A percentile compares a stretch with the other conserved stretches of the same genome.
These are phyloP conservation scores for Arabidopsis hybrid DNA, from an alignment of 441 rosid genomes.

Conservation along the genomic window DNA sequence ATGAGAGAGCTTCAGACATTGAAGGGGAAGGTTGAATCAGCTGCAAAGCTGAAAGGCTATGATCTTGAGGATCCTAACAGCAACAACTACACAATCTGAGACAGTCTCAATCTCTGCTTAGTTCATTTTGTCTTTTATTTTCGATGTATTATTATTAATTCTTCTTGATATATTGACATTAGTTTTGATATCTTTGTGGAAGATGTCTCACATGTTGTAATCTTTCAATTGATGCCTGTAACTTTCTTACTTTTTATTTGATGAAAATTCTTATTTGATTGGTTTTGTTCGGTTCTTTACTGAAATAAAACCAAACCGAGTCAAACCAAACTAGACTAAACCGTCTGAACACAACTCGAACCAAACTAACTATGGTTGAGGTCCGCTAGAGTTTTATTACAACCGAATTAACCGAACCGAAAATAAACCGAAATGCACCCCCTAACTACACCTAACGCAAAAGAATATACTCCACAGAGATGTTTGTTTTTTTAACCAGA, in stretches of 20 bases:
- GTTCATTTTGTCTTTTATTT: conserved; percentile 8
- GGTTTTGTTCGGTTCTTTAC: conserved; percentile 10
- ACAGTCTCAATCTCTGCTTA: conserved; percentile 23
- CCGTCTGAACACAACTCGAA: too few relatives aligned
- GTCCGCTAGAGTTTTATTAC: not conserved
- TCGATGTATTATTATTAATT: conserved; percentile 14
- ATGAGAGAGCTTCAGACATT: conserved; percentile 67
- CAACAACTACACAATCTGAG: conserved; percentile 45
- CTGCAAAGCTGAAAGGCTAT: conserved; percentile 61
- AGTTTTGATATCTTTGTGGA: conserved; percentile 29
- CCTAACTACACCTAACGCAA: not conserved
- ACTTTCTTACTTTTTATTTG: conserved; percentile 18
- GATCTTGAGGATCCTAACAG: conserved; percentile 57
- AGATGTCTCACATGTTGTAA: conserved; percentile 24
- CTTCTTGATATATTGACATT: conserved; percentile 35
- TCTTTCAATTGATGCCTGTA: conserved; percentile 30
- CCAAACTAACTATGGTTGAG: too few relatives aligned
- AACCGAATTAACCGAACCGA: too few relatives aligned
- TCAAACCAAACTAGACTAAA: too few relatives aligned
- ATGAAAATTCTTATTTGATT: conserved; percentile 31
- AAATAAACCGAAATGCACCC: too few relatives aligned
- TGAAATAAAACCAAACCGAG: too few relatives aligned
- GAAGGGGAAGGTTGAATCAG: conserved; percentile 73
- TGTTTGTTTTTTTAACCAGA: too few relatives aligned
- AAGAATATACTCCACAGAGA: not conserved